A percentile compares a stretch with the other conserved stretches of the same genome.
phyloP scores from a whole-genome alignment of 176 grass and related monocot species.

The Phoenix roebelenii region DNA sequence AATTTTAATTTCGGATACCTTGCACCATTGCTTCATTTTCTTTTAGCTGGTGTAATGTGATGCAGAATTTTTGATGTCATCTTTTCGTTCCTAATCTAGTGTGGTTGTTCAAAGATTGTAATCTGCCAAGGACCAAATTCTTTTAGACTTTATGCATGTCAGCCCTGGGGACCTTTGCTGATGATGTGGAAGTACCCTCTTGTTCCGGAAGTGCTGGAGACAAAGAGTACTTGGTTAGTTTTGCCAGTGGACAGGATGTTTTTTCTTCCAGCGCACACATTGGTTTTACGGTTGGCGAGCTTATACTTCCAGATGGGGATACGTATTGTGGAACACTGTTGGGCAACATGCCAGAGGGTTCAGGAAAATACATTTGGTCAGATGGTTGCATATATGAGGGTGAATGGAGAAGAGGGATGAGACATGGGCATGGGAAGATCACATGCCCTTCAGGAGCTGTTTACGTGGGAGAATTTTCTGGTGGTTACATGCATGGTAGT shows the following conservation, averaged over 20 bases:
- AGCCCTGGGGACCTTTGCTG: conserved; percentile 41
- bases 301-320: conserved; percentile 58
- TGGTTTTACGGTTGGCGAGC: conserved; percentile 43
- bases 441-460: conserved; percentile 46
- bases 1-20: too few relatives aligned
- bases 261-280: conserved; percentile 24
- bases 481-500: conserved; percentile 72
- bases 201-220: conserved; percentile 34
- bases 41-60: too few relatives aligned
- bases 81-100: too few relatives aligned
- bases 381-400: conserved; percentile 73
- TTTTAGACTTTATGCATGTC: conserved; percentile 55
- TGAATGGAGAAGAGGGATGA: conserved; percentile 85
- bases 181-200: conserved; percentile 44
- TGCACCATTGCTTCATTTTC: too few relatives aligned
- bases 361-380: conserved; percentile 63
- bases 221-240: conserved; percentile 21
- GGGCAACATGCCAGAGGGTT: conserved; percentile 67
- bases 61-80: too few relatives aligned
- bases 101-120: not conserved
- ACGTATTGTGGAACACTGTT: conserved; percentile 51
- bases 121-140: not conserved
- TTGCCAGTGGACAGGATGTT: conserved; percentile 46
- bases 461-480: conserved; percentile 69
- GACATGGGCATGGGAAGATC: conserved; percentile 67